Conservation (phyloP, 192 early-diverging fungal genomes). For the Coemansia sp. region DNA sequence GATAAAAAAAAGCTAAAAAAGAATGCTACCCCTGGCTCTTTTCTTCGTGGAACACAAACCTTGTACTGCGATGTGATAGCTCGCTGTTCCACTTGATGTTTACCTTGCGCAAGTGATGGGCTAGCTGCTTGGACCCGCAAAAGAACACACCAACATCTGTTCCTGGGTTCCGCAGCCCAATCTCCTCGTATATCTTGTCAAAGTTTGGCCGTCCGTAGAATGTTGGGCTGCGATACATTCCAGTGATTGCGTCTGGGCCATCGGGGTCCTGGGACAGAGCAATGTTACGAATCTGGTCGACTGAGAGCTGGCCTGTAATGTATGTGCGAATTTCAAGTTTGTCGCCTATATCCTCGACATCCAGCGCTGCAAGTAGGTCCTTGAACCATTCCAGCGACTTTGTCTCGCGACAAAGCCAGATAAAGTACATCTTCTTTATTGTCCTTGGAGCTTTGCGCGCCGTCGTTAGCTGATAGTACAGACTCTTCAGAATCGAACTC, state of each 20-base stretch:
- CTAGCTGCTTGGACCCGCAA: conserved; percentile 72
- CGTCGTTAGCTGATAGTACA: conserved; percentile 59
- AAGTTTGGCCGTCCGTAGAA: conserved; percentile 86
- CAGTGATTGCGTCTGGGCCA: conserved; percentile 72
- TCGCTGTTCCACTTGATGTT: conserved; percentile 37
- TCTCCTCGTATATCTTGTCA: conserved; percentile 64
- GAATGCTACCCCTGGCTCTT: conserved; percentile 14
- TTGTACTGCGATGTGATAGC: conserved; percentile 52
- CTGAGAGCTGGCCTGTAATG: conserved; percentile 60
- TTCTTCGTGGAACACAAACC: conserved; percentile 67
- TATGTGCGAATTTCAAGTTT: conserved; percentile 70
- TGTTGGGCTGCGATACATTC: conserved; percentile 62
- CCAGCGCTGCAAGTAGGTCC: conserved; percentile 63
- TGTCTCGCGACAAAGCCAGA: conserved; percentile 69
- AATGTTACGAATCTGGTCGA: conserved; percentile 67
- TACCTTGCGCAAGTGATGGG: conserved; percentile 47
- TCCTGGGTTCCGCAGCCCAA: conserved; percentile 55
- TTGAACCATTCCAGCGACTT: conserved; percentile 71
- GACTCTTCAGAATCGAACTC: conserved; percentile 68
- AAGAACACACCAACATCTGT: conserved; percentile 80
- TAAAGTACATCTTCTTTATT: conserved; percentile 60
- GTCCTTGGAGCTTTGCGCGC: conserved; percentile 17
- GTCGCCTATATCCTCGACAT: conserved; percentile 58
- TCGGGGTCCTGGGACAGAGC: conserved; percentile 56
- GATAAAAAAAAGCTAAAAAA: not conserved